Evolutionary conservation across 164 flowering plant species (phyloP).

Genomic region (Echeveria elegans): DNA sequence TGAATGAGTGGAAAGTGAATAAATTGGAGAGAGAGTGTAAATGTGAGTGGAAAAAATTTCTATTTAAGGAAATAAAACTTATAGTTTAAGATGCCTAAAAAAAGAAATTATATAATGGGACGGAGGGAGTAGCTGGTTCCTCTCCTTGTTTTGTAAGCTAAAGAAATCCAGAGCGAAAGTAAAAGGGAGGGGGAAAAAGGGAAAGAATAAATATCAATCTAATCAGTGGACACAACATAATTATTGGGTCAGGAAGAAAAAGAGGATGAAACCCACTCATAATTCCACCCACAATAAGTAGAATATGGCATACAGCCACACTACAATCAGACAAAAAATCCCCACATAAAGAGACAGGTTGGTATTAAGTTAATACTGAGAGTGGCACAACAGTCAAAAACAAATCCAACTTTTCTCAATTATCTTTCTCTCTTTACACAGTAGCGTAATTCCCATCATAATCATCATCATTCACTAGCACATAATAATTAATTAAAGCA

Average conservation of each 20-base stretch:
- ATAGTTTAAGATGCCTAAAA: too few species aligned
- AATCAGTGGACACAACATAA: background rate
- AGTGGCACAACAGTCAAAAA: slow-evolving; percentile 5
- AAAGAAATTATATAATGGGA: too few species aligned
- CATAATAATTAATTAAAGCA: background rate
- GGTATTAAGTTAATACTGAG: slow-evolving; percentile 4
- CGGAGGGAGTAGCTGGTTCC: too few species aligned
- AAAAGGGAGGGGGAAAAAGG: background rate
- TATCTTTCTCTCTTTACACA: background rate
- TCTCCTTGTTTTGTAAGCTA: background rate
- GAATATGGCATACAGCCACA: background rate
- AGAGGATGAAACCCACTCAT: slow-evolving; percentile 2
- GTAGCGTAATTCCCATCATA: background rate
- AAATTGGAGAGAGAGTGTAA: too few species aligned
- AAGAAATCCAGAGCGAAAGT: background rate
- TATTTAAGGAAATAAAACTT: too few species aligned
- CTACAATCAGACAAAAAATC: slow-evolving; percentile 2
- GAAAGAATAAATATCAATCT: background rate
- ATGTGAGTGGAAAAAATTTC: too few species aligned
- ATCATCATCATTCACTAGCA: background rate
- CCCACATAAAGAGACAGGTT: slow-evolving; percentile 2
- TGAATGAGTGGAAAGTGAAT: too few species aligned
- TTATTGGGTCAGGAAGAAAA: background rate
- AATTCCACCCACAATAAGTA: background rate
- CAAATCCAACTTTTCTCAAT: slow-evolving; percentile 5